A percentile compares a stretch with the other conserved stretches of the same genome.
These are phyloP conservation scores for Amanita polypyramis DNA, from an alignment of 768 basidiomycete genomes.

Conservation along the genomic window DNA sequence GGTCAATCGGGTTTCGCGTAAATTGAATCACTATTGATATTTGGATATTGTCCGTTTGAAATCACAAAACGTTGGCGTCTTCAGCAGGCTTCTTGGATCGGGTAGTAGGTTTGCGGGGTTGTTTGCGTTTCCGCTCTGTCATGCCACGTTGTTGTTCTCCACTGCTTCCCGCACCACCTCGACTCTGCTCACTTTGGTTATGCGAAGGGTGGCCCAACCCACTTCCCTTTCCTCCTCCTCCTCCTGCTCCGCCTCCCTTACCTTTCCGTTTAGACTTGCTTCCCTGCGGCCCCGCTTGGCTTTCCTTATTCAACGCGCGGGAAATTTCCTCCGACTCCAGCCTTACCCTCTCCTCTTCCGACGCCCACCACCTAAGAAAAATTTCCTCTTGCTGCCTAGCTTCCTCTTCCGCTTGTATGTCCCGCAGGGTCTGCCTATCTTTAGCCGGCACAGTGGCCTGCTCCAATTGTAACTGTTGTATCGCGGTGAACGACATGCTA, in stretches of 20 bases:
- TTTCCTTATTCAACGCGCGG: neutral
- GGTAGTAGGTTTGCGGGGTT: neutral
- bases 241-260: neutral
- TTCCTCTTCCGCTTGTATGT: slow-evolving; percentile 83
- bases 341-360: slow-evolving; percentile 66
- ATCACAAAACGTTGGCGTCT: neutral
- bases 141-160: neutral
- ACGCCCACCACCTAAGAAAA: slow-evolving; percentile 85
- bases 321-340: slow-evolving; percentile 22
- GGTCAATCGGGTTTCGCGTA: neutral
- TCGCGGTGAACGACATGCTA: slow-evolving; percentile 67
- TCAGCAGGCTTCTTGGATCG: neutral
- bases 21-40: neutral
- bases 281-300: neutral
- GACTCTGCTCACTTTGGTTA: neutral
- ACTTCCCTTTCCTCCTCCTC: neutral
- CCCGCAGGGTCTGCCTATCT: slow-evolving; percentile 54
- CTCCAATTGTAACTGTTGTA: slow-evolving; percentile 68
- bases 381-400: slow-evolving; percentile 59
- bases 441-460: slow-evolving; percentile 30
- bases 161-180: neutral
- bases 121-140: neutral
- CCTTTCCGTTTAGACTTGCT: slow-evolving; percentile 1
- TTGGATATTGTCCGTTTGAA: neutral
- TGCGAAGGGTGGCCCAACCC: neutral